Base-by-base conservation (phyloP, 768 basidiomycete species). In the Pulveroboletus sp. region DNA sequence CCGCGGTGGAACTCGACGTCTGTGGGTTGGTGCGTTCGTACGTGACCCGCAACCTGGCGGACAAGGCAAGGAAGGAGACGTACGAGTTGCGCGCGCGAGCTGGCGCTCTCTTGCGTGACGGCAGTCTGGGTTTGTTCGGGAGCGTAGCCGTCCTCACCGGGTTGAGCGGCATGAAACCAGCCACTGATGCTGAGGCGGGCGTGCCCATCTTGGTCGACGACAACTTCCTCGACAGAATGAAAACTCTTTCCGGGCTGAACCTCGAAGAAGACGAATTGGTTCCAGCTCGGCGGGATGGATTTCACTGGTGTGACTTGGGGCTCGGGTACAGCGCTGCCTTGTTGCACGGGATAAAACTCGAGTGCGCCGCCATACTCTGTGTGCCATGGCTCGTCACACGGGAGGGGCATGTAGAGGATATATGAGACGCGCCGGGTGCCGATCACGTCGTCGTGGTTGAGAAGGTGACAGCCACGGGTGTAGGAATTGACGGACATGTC, bases 381-480 rank as follows among this genome's bases (percentile, higher is more conserved):
- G 62, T 87, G 79, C 95, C 95, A 98, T 39, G 81, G 75, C 51
- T 82, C 74, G 60, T 78, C 78, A 64, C 76, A 69, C 23, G 87
- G 85, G 54, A 86, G 77, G 17, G 94, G 94, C 78, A 97, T 88
- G 72, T 98, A 98, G 41, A 97, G 84, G 70, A 98, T 95, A 73
- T 95, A 98, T 1, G 91, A 94, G 45, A 97, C 88, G 35, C 92
- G 82, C 21, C 95, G 86, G 8, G 92, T 81, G 52, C 93, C 93
- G 63, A 97, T 97, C 21, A 95, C 94, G 67, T 98, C 95, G 82
- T 98, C 95, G 74, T 98, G 95, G 68, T 95, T 91, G 61, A 98
- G 84, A 10, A 98, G 80, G 69, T 98, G 94, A 66, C 87, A 97
- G 38, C 93, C 91, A 52, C 85, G 81, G 17, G 84, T 86, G 70